Evolutionary conservation across 345 rosid genomes (phyloP).

Genomic region (Ailanthus altissimus): DNA sequence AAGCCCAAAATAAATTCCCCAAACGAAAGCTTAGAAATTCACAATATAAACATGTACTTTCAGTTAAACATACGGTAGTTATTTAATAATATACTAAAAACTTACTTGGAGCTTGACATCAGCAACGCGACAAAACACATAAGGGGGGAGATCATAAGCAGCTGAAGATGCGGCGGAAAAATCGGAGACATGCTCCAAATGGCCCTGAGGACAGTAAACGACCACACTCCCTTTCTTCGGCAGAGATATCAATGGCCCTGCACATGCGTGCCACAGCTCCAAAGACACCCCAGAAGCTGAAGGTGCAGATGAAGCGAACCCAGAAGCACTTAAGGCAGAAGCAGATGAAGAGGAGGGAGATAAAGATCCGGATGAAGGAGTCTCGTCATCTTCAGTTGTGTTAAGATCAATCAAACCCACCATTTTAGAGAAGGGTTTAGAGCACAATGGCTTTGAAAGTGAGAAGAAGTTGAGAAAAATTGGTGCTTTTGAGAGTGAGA

Average conservation of each 20-base stretch:
- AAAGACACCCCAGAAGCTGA: constrained; percentile 64
- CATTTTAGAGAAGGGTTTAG: constrained; percentile 37
- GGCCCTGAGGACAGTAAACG: constrained; percentile 94
- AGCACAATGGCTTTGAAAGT: background rate
- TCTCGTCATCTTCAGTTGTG: constrained; percentile 84
- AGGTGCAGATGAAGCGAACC: constrained; percentile 26
- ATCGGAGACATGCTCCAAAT: constrained; percentile 80
- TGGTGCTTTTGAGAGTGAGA: constrained; percentile 1
- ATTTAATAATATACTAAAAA: background rate
- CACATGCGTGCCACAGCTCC: constrained; percentile 99
- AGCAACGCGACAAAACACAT: constrained; percentile 85
- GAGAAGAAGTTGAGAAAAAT: background rate
- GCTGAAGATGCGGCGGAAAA: constrained; percentile 61
- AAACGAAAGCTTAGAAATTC: background rate
- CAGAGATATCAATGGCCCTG: constrained; percentile 92
- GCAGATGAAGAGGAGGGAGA: constrained; percentile 61
- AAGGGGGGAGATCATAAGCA: constrained; percentile 65
- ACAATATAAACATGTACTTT: background rate
- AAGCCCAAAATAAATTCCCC: constrained; percentile 4
- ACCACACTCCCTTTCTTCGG: constrained; percentile 84
- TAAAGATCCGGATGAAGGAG: constrained; percentile 63
- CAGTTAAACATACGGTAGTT: background rate
- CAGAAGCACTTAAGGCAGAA: constrained; percentile 45
- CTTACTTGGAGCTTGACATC: constrained; percentile 96
- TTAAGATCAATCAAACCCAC: constrained; percentile 95